A percentile compares a stretch with the other conserved stretches of the same genome.
These are phyloP conservation scores for Adansonia gregorii DNA, from an alignment of 441 rosid genomes.

Conservation along the genomic window DNA sequence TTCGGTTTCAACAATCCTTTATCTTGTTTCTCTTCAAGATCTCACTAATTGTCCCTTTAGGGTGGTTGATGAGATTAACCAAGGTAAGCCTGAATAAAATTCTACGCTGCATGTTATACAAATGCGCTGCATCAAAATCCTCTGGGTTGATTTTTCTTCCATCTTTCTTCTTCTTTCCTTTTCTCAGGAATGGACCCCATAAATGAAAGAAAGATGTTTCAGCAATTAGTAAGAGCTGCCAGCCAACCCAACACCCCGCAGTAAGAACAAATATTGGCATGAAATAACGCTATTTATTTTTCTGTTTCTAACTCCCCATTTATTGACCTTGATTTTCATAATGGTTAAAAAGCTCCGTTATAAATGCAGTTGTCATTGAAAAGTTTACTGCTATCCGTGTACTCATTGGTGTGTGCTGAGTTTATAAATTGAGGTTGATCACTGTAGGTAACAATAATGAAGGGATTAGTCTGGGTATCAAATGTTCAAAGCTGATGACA, in stretches of 20 bases:
- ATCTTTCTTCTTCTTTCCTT: constrained; percentile 15
- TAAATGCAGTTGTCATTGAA: constrained; percentile 5
- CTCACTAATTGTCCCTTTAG: constrained; percentile 94
- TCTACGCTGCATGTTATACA: background rate
- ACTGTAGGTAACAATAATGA: background rate
- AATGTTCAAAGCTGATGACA: constrained; percentile 2
- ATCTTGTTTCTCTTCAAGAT: constrained; percentile 98
- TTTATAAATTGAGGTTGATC: background rate
- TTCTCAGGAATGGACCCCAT: constrained; percentile 92
- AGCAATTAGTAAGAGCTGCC: constrained; percentile 94
- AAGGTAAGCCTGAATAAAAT: constrained; percentile 54
- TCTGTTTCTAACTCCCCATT: background rate
- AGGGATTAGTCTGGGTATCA: constrained; percentile 3
- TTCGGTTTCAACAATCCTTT: constrained; percentile 91
- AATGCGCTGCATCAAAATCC: background rate
- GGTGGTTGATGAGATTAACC: constrained; percentile 97
- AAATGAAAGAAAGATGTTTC: constrained; percentile 98
- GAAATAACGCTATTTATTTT: background rate
- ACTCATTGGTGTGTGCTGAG: background rate
- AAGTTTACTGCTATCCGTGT: background rate
- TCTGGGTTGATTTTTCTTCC: constrained; percentile 12
- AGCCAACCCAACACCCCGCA: constrained; percentile 95
- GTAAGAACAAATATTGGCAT: constrained; percentile 45
- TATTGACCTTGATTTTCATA: background rate
- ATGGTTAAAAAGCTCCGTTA: constrained; percentile 5